These are phyloP conservation scores for Beauveria sp. DNA, from an alignment of 2,329 filamentous ascomycete genomes.

Conservation along the genomic window DNA sequence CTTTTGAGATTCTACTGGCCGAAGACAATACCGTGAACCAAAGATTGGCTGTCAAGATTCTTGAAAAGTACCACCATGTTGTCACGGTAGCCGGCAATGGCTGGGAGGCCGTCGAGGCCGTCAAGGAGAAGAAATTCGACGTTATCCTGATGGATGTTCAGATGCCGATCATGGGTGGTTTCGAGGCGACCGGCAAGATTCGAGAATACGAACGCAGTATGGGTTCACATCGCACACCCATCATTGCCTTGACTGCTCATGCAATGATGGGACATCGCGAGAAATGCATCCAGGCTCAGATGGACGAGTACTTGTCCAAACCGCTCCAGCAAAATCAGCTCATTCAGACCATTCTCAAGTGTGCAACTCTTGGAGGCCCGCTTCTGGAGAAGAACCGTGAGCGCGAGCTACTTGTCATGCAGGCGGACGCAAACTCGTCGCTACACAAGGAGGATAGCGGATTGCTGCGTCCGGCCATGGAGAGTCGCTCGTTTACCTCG, in stretches of 20 bases:
- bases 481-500: conserved; percentile 63
- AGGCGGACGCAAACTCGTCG: conserved; percentile 39
- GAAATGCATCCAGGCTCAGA: conserved; percentile 96
- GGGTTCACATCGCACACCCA: conserved; percentile 76
- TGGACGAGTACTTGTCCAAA: conserved; percentile 98
- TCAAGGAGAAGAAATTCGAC: conserved; percentile 88
- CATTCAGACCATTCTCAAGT: conserved; percentile 96
- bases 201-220: conserved; percentile 85
- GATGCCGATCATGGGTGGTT: conserved; percentile 99
- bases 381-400: conserved; percentile 70
- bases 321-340: conserved; percentile 94
- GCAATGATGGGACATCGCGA: conserved; percentile 98
- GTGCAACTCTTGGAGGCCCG: conserved; percentile 80
- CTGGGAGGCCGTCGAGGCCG: conserved; percentile 83
- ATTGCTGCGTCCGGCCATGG: conserved; percentile 32
- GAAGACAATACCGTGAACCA: conserved; percentile 99
- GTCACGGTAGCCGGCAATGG: conserved; percentile 94
- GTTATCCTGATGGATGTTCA: conserved; percentile 99
- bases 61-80: conserved; percentile 92
- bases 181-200: conserved; percentile 95
- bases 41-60: conserved; percentile 87
- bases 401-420: conserved; percentile 46
- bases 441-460: conserved; percentile 31
- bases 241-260: conserved; percentile 94
- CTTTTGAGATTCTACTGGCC: conserved; percentile 88